Base-by-base conservation (phyloP, 495 filamentous ascomycete genomes). In the Elasticomyces elasticus region DNA sequence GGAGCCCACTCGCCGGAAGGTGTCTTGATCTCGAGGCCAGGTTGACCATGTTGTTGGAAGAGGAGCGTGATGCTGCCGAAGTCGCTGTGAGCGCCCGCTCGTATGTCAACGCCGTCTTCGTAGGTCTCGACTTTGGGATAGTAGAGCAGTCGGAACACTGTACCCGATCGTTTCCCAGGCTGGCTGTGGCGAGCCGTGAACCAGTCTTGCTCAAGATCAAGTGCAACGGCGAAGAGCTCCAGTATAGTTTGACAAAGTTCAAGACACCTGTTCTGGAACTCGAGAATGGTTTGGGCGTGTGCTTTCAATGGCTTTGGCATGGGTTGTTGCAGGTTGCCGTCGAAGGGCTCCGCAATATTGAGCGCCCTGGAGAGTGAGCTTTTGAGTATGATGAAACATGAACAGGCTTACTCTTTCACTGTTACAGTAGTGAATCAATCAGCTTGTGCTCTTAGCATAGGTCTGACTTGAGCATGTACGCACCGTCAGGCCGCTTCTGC, bases 401-500 rank as follows among this genome's bases (percentile, higher is more conserved):
- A 27, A 31, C 7, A 43, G 6, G 35, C 23, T 40, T 54, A 54
- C 56, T 53, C 50, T 30, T 59, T 59, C 6, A 23, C 10, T n/a
- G n/a, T 37, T 37, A 37, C 31, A 37, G 31, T 10, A 37, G 9
- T 10, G 31, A 37, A 22, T 40, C 41, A 28, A 22, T 40, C 28
- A 59, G 51, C 55, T 52, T 31, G 54, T 59, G 2, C 89, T n/a
- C n/a, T n/a, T n/a, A n/a, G n/a, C n/a, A n/a, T n/a, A n/a, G n/a
- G n/a, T n/a, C n/a, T n/a, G n/a, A n/a, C n/a, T n/a, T n/a, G n/a
- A n/a, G n/a, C n/a, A n/a, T n/a, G n/a, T n/a, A n/a, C n/a, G n/a
- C n/a, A n/a, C n/a, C 89, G 61, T 97, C 91, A 15, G 89, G 91
- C 19, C 81, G 79, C 86, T 90, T 80, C 65, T 95, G 89, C 51